Evolutionary conservation across 805 yeast genomes (phyloP), one percentile per base, ranked within the genome.

Genomic region (Barnettozyma sp.): DNA sequence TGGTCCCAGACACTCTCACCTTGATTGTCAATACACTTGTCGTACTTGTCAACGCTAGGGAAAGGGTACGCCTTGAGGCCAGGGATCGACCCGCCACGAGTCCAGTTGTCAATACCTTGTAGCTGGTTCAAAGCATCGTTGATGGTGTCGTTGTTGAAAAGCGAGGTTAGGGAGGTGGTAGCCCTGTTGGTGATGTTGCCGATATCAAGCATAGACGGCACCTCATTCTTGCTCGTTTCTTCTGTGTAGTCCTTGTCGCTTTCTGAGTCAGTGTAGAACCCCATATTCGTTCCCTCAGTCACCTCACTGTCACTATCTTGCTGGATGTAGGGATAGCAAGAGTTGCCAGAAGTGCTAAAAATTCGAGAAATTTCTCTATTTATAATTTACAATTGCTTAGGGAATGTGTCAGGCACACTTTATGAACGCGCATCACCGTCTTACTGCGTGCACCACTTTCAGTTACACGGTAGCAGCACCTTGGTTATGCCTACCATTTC

Each of bases 1-100:
- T 73, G 60, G 53, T 86, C 94, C 96, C 97, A 90, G 10, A 76
- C 78, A 0, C 85, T 73, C 6, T 70, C 60, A 4, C 98, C 97
- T 7, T 75, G 62, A 23, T 69, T 60, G 15, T 71, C 71, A 42
- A 70, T 47, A 58, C 97, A 90, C 30, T 71, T 66, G 35, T 71
- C 65, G 55, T 78, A 84, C 42, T 73, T 70, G 33, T 67, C 56
- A 3, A 70, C 62, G 0, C 78, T 62, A 3, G 94, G 94, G 6
- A 68, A 64, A 16, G 76, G 76, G 44, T 63, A 70, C 7, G 78
- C 70, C 54, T 69, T 68, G 30, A 66, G 52, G 0, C 79, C 80
- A 30, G 56, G 28, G 7, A 35, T 26, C 6, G 33, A 15, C 11
- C 18, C 34, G 4, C 49, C 54, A 16, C 34, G 29, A 12, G 42